These are phyloP conservation scores for Xenosphaeropsis pyriputrescens DNA, from an alignment of 2,329 filamentous ascomycete species.

Conservation along the genomic window DNA sequence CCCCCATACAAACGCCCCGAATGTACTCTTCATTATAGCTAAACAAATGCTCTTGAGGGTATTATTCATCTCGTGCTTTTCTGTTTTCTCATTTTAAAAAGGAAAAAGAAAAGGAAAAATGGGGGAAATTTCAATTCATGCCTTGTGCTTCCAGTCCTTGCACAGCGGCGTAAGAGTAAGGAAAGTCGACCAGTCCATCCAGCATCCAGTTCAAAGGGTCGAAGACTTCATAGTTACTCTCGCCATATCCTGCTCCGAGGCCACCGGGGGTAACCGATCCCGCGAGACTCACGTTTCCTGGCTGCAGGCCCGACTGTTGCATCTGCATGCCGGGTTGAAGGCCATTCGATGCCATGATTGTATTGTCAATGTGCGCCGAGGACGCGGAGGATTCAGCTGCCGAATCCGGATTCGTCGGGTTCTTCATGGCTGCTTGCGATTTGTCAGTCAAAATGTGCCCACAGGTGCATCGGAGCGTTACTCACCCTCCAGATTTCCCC, in stretches of 20 bases:
- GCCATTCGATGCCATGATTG: conserved; percentile 28
- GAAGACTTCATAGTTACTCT: conserved; percentile 73
- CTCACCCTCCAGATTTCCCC: conserved; percentile 58
- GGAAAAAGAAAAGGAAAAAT: too few species aligned
- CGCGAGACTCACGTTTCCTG: not conserved
- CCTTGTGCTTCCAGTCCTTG: conserved; percentile 26
- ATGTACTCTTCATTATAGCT: too few species aligned
- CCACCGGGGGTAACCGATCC: conserved; percentile 22
- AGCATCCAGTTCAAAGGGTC: conserved; percentile 90
- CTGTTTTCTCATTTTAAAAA: too few species aligned
- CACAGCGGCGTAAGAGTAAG: conserved; percentile 48
- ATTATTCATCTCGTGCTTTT: too few species aligned
- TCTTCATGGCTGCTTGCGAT: conserved; percentile 52
- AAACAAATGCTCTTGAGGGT: too few species aligned
- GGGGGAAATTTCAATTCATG: conserved; percentile 6
- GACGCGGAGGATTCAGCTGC: conserved; percentile 58
- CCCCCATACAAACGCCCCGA: too few species aligned
- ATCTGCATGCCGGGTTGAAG: conserved; percentile 12
- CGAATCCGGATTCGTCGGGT: conserved; percentile 75
- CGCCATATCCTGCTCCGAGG: conserved; percentile 39
- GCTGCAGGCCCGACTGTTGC: conserved; percentile 2
- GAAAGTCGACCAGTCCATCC: conserved; percentile 71
- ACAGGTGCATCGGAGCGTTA: conserved; percentile 6
- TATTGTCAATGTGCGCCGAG: conserved; percentile 48
- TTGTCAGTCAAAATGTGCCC: conserved; percentile 11